phyloP scores from a whole-genome alignment of 345 rosid genomes.

The Aquilaria sinensis region DNA sequence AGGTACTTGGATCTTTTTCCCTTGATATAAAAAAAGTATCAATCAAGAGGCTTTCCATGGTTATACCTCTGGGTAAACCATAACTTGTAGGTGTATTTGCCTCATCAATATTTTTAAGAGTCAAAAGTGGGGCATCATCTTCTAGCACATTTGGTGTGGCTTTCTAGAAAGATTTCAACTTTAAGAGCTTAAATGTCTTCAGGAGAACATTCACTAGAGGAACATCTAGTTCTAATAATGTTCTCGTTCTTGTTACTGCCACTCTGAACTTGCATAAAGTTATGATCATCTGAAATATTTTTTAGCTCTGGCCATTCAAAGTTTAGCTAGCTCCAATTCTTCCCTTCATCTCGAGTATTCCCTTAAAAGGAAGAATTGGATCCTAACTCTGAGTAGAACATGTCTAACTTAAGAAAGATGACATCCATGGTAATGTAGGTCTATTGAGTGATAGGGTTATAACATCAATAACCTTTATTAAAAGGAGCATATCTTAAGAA shows the following conservation, averaged over 20 bases:
- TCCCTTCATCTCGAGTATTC: not conserved
- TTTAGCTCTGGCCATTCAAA: not conserved
- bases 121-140: not conserved
- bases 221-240: not conserved
- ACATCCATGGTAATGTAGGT: constrained; percentile 1
- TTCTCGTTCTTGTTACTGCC: not conserved
- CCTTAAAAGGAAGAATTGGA: not conserved
- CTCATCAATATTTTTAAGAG: too few relatives aligned
- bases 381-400: not conserved
- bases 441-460: not conserved
- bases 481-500: not conserved
- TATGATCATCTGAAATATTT: too few relatives aligned
- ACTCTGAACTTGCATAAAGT: too few relatives aligned
- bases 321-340: not conserved
- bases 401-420: not conserved
- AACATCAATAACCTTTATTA: not conserved
- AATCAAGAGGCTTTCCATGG: too few relatives aligned
- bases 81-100: too few relatives aligned
- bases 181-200: too few relatives aligned
- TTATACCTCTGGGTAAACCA: too few relatives aligned
- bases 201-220: too few relatives aligned
- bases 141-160: too few relatives aligned
- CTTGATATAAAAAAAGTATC: too few relatives aligned
- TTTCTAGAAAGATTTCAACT: too few relatives aligned
- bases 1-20: not conserved